These are phyloP conservation scores for Catharanthus roseus DNA, from an alignment of 257 asterid genomes.

Conservation along the genomic window DNA sequence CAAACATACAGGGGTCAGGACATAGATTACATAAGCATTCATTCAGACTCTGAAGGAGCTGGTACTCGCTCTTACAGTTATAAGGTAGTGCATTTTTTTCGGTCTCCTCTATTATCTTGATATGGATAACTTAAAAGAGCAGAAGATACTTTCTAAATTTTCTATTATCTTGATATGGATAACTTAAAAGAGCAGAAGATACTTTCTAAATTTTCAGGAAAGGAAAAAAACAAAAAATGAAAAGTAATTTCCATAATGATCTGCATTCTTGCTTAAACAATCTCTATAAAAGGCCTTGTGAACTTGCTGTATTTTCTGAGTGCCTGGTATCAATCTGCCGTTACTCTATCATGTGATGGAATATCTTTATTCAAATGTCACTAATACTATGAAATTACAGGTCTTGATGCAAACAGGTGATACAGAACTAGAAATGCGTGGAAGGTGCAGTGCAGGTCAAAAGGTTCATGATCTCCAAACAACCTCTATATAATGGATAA, in stretches of 20 bases:
- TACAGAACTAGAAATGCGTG: slow-evolving; percentile 97
- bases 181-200: background rate
- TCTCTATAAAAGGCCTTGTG: background rate
- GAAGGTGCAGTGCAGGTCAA: slow-evolving; percentile 99
- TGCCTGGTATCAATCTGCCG: background rate
- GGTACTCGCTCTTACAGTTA: slow-evolving; percentile 99
- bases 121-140: background rate
- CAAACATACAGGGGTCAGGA: slow-evolving; percentile 99
- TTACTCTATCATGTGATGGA: background rate
- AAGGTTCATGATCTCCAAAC: slow-evolving; percentile 61
- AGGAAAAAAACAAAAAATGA: background rate
- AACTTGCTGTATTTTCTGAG: background rate
- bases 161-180: background rate
- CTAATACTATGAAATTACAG: slow-evolving; percentile 30
- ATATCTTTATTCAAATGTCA: background rate
- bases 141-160: no score
- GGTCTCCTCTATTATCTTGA: background rate
- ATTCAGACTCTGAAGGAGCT: slow-evolving; percentile 89
- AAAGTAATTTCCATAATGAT: background rate
- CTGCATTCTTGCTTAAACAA: background rate
- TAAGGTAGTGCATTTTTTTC: slow-evolving; percentile 40
- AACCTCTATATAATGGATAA: background rate
- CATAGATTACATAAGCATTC: slow-evolving; percentile 92
- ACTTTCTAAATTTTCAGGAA: background rate
- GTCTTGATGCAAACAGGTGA: slow-evolving; percentile 97